These are phyloP conservation scores for Amaranthus cruentus DNA, from an alignment of 148 eudicot species.

Conservation along the genomic window DNA sequence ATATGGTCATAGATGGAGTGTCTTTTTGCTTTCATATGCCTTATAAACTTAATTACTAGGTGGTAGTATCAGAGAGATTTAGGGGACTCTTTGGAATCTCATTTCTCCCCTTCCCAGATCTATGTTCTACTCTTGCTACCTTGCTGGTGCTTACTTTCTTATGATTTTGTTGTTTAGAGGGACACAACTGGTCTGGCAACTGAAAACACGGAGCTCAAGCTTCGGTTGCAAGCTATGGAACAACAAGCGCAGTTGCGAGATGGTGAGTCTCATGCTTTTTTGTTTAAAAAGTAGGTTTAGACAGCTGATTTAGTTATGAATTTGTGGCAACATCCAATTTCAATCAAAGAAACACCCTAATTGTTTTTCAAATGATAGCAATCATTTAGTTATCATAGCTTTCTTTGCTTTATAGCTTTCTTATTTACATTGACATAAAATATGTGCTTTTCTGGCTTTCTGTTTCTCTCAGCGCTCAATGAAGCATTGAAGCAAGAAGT, in stretches of 20 bases:
- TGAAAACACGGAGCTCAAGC: slow-evolving; percentile 42
- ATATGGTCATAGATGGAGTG: not conserved
- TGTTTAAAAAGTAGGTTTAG: not conserved
- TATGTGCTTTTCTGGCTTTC: not conserved
- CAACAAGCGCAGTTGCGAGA: slow-evolving; percentile 52
- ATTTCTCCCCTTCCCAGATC: no score
- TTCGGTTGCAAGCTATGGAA: slow-evolving; percentile 46
- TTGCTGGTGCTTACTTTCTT: slow-evolving; percentile 1
- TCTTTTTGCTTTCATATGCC: not conserved
- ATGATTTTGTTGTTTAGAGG: slow-evolving; percentile 22
- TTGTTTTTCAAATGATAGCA: no score
- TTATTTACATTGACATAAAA: not conserved
- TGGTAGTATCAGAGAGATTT: not conserved
- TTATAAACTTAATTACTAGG: not conserved
- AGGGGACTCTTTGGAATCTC: not conserved
- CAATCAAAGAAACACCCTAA: no score
- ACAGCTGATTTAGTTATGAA: not conserved
- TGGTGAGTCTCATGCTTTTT: slow-evolving; percentile 28
- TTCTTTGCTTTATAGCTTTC: no score
- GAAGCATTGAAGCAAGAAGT: slow-evolving; percentile 53
- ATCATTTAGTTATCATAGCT: no score
- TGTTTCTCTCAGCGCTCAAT: slow-evolving; percentile 39
- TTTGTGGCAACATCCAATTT: not conserved
- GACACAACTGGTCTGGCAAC: slow-evolving; percentile 36
- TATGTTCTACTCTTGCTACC: not conserved